These are phyloP conservation scores for Vigna unguiculata DNA, from an alignment of 306 rosid species.

Conservation along the genomic window DNA sequence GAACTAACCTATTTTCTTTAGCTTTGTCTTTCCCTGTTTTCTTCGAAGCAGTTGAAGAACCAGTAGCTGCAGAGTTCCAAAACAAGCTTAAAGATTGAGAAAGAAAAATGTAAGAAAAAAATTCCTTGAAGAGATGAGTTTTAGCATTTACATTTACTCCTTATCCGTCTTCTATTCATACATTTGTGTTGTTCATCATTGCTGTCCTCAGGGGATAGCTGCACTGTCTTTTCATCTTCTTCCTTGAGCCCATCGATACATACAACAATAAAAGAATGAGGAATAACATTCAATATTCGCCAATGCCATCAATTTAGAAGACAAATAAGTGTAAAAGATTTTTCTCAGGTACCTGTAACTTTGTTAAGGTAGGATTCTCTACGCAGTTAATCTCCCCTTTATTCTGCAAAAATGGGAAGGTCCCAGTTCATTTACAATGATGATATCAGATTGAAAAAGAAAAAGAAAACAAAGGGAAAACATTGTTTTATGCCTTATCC, in stretches of 20 bases:
- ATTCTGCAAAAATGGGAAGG: conserved; percentile 51
- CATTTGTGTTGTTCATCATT: conserved; percentile 44
- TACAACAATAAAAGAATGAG: conserved; percentile 24
- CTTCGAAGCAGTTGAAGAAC: conserved; percentile 58
- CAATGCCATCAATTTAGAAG: conserved; percentile 12
- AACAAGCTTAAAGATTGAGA: conserved; percentile 8
- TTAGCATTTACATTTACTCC: conserved; percentile 70
- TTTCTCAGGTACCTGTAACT: conserved; percentile 53
- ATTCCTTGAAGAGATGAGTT: conserved; percentile 24
- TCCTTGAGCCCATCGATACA: conserved; percentile 56
- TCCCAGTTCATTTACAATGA: conserved; percentile 8
- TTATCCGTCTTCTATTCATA: conserved; percentile 55
- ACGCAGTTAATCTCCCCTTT: conserved; percentile 49
- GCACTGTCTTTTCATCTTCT: conserved; percentile 47
- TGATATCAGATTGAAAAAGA: not conserved
- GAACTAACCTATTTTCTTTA: conserved; percentile 71
- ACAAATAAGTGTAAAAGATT: conserved; percentile 32
- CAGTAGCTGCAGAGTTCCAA: conserved; percentile 62
- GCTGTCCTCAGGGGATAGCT: conserved; percentile 40
- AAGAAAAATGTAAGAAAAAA: not conserved
- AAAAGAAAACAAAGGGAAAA: not conserved
- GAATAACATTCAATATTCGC: conserved; percentile 31
- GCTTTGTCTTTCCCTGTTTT: conserved; percentile 60
- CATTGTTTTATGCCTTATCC: conserved; percentile 9
- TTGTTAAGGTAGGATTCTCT: conserved; percentile 49